Percentiles rank a stretch among this genome's conserved stretches.
Evolutionary conservation across 495 filamentous ascomycete species (phyloP).

Genomic region (Hyaloscypha bicolor): DNA sequence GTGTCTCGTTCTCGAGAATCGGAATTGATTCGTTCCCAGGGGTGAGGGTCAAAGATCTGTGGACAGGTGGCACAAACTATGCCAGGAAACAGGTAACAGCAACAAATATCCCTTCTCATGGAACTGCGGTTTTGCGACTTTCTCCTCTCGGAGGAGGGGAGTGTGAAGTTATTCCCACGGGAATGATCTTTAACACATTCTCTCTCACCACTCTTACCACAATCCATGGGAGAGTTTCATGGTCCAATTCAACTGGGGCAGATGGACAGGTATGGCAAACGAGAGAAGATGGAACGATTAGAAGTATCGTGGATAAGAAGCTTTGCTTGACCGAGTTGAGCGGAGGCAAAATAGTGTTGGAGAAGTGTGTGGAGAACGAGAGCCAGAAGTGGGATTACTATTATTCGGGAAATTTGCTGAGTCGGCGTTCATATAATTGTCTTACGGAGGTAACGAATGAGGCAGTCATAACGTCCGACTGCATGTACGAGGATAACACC

Average conservation of each 20-base stretch:
- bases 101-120: slow-evolving; percentile 22
- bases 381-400: slow-evolving; percentile 27
- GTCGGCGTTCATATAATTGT: slow-evolving; percentile 11
- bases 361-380: background rate
- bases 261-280: slow-evolving; percentile 29
- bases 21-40: background rate
- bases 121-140: slow-evolving; percentile 22
- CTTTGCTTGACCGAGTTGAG: slow-evolving; percentile 18
- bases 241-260: slow-evolving; percentile 18
- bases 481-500: slow-evolving; percentile 19
- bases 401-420: slow-evolving; percentile 22
- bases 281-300: slow-evolving; percentile 17
- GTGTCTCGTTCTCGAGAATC: slow-evolving; percentile 22
- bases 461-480: slow-evolving; percentile 1
- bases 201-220: slow-evolving; percentile 21
- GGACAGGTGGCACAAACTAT: slow-evolving; percentile 25
- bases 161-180: slow-evolving; percentile 17
- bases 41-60: slow-evolving; percentile 23
- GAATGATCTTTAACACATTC: slow-evolving; percentile 28
- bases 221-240: background rate
- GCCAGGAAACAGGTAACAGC: slow-evolving; percentile 12
- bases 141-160: background rate
- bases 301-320: background rate
- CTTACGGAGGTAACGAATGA: slow-evolving; percentile 17
- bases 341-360: slow-evolving; percentile 9